Base-by-base conservation (phyloP, 1,284 basidiomycete species). In the Ceratobasidium sp. region DNA sequence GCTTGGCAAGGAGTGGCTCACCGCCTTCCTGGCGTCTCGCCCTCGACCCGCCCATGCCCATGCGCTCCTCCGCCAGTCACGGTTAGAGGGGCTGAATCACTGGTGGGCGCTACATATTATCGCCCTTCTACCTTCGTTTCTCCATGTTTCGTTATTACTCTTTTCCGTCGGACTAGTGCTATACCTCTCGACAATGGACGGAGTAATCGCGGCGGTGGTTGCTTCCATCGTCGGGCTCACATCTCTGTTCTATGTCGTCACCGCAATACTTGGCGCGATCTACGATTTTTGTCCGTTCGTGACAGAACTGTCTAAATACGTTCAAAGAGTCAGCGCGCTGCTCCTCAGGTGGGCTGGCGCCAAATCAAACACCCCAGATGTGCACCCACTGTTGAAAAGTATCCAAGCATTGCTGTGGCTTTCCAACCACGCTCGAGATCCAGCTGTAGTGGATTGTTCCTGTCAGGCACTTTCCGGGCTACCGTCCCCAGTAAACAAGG, bases 1-100 rank as follows among this genome's bases (percentile, higher is more conserved):
- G 56, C 52, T 74, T 38, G 71, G 40, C 10, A 74, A 74, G 33
- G 52, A 74, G 38, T 74, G 71, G 71, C 52, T 74, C 10, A 44
- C 33, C 2, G 56, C 28, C 9, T 74, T 38, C n/a, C n/a, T 61
- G 1, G 23, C 57, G 12, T 61, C 57, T 61, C 57, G 57, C 26
- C 57, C 57, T 10, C 57, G 57, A 1, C 10, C 26, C 1, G 57
- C 54, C 1, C 54, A 57, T 28, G 15, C 54, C 10, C 54, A 57
- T 28, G 54, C 54, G 15, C n/a, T 57, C 15, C 54, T 57, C 9
- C 26, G 71, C 4, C 57, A 64, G 50, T 15, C 33, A 2, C 26
- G 50, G 17, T 44, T 46, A 2, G 15, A 26, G 7, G 71, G 71
- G 1, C 33, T 62, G 6, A 40, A 75, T 5, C n/a, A n/a, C 3